Evolutionary conservation across 2,329 filamentous ascomycete species (phyloP).

Genomic region (Verticillium isaacii): DNA sequence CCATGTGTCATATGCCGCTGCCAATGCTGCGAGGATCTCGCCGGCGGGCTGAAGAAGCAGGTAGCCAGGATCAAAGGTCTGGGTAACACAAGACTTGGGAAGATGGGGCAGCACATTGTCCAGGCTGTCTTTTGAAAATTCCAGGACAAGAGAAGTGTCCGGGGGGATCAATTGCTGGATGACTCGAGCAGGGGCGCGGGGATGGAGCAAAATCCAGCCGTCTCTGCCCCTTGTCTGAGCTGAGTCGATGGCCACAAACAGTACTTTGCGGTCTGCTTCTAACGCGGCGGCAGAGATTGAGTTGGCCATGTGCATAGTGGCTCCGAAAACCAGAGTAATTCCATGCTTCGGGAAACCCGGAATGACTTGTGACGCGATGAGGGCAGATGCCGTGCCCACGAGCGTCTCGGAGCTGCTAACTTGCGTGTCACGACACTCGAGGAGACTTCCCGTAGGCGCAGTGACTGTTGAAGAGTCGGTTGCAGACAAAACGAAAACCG

Average conservation of each 20-base stretch:
- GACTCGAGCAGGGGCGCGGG: not conserved
- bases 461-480: not conserved
- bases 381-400: not conserved
- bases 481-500: not conserved
- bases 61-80: not conserved
- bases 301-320: not conserved
- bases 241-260: not conserved
- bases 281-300: not conserved
- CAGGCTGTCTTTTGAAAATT: not conserved
- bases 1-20: not conserved
- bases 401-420: not conserved
- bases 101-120: not conserved
- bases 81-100: not conserved
- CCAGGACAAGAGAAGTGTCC: not conserved
- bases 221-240: not conserved
- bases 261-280: not conserved
- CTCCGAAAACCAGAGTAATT: not conserved
- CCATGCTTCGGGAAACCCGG: not conserved
- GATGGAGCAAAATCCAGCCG: not conserved
- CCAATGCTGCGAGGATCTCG: not conserved
- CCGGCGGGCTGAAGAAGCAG: not conserved
- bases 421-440: not conserved
- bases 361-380: not conserved
- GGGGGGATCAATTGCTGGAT: not conserved
- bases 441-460: not conserved